phyloP scores from a whole-genome alignment of 2,329 filamentous ascomycete genomes.

The Dendrostoma leiphaemia region DNA sequence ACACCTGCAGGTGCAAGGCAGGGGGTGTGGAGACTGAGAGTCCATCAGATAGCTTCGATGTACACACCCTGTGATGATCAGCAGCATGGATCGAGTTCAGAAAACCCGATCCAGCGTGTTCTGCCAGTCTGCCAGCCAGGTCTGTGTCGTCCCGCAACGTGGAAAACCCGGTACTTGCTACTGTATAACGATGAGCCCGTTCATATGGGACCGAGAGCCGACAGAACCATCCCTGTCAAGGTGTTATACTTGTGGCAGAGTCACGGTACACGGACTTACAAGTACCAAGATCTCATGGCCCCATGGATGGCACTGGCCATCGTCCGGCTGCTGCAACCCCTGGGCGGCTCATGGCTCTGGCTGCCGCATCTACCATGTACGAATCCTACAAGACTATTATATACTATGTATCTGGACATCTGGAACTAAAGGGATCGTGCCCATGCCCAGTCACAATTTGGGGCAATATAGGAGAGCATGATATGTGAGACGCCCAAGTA shows the following conservation, averaged over 20 bases:
- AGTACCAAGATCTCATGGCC: neutral
- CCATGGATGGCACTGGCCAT: neutral
- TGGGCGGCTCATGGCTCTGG: too few relatives aligned
- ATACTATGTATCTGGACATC: neutral
- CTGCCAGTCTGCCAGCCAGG: too few relatives aligned
- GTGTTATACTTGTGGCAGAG: neutral
- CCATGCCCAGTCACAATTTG: too few relatives aligned
- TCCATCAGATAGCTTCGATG: neutral
- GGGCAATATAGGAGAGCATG: neutral
- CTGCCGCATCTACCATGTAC: neutral
- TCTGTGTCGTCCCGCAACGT: neutral
- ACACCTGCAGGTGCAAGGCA: neutral
- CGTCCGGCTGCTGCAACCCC: neutral
- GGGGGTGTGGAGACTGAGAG: neutral
- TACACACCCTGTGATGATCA: constrained; percentile 1
- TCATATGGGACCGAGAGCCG: too few relatives aligned
- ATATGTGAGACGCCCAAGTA: neutral
- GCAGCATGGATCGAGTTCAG: neutral
- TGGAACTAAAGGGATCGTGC: too few relatives aligned
- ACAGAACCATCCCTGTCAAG: neutral
- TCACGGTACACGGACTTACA: neutral
- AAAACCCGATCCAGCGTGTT: neutral
- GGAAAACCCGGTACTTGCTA: neutral
- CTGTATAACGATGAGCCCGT: too few relatives aligned
- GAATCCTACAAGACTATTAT: neutral